Evolutionary conservation across 2,329 filamentous ascomycete species (phyloP).

Genomic region (Raffaelea arxii): DNA sequence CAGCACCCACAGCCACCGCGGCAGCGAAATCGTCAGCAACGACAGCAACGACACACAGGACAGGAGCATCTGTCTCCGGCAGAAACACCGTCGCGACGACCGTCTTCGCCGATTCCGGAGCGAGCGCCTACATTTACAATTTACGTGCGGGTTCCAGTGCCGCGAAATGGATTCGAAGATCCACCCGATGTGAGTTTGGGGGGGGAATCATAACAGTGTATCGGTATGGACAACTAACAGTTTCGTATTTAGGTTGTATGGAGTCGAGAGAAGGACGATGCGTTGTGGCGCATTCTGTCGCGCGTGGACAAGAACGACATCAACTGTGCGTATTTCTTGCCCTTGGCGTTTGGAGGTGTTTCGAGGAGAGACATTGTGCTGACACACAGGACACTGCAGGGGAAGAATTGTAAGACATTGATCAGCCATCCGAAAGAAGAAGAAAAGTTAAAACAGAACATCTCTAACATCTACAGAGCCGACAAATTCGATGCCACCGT

Average conservation of each 20-base stretch:
- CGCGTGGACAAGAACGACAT: slow-evolving; percentile 73
- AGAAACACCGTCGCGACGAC: not conserved
- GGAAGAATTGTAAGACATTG: slow-evolving; percentile 53
- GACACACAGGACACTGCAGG: too few species aligned
- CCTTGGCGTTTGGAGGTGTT: not conserved
- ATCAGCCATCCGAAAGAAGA: slow-evolving; percentile 11
- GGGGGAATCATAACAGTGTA: not conserved
- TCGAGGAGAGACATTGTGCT: not conserved
- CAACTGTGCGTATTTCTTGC: slow-evolving; percentile 54
- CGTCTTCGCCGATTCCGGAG: not conserved
- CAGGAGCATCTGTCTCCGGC: not conserved
- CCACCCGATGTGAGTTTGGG: slow-evolving; percentile 57
- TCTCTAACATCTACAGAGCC: slow-evolving; percentile 45
- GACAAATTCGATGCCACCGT: slow-evolving; percentile 74
- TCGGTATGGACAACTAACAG: not conserved
- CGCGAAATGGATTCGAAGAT: slow-evolving; percentile 79
- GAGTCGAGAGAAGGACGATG: slow-evolving; percentile 78
- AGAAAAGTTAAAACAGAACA: too few species aligned
- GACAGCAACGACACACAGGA: not conserved
- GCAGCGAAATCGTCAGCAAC: not conserved
- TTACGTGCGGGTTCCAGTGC: slow-evolving; percentile 82
- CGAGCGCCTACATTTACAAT: slow-evolving; percentile 57
- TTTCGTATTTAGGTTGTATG: slow-evolving; percentile 60
- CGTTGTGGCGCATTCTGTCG: slow-evolving; percentile 83
- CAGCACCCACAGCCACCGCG: not conserved